Conservation (phyloP, 2,329 filamentous ascomycete species). For the Fusarium decemcellulare region DNA sequence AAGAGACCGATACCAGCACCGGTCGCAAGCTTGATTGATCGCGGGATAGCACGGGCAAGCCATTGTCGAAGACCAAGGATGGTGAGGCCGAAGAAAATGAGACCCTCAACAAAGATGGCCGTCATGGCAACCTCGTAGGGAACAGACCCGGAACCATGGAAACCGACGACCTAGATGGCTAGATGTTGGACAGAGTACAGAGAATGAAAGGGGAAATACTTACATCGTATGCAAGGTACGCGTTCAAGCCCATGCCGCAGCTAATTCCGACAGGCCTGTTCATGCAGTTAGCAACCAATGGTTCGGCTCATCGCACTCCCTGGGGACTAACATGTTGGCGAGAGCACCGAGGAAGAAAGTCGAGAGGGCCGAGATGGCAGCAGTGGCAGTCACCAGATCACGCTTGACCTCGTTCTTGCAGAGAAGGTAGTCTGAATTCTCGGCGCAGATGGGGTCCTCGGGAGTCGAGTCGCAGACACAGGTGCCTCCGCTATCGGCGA, state of each 20-base stretch:
- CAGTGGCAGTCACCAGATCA: slow-evolving; percentile 87
- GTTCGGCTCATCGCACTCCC: neutral
- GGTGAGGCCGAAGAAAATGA: slow-evolving; percentile 86
- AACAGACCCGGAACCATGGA: slow-evolving; percentile 79
- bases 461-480: slow-evolving; percentile 74
- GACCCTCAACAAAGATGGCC: slow-evolving; percentile 90
- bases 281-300: slow-evolving; percentile 7
- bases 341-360: slow-evolving; percentile 89
- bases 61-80: slow-evolving; percentile 88
- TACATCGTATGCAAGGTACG: slow-evolving; percentile 84
- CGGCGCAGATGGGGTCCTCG: slow-evolving; percentile 64
- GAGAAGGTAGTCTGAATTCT: slow-evolving; percentile 72
- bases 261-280: slow-evolving; percentile 55
- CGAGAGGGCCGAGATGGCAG: slow-evolving; percentile 83
- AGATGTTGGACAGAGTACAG: neutral
- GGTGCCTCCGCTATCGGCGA: slow-evolving; percentile 78
- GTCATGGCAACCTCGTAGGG: slow-evolving; percentile 84
- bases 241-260: slow-evolving; percentile 76
- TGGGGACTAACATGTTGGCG: slow-evolving; percentile 74
- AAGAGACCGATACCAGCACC: slow-evolving; percentile 90
- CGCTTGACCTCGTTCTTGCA: slow-evolving; percentile 77
- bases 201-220: slow-evolving; percentile 14
- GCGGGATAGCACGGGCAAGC: slow-evolving; percentile 86
- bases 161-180: slow-evolving; percentile 77
- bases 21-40: slow-evolving; percentile 88